Conservation (phyloP, 2,329 filamentous ascomycete species). For the Aspergillus sp. region DNA sequence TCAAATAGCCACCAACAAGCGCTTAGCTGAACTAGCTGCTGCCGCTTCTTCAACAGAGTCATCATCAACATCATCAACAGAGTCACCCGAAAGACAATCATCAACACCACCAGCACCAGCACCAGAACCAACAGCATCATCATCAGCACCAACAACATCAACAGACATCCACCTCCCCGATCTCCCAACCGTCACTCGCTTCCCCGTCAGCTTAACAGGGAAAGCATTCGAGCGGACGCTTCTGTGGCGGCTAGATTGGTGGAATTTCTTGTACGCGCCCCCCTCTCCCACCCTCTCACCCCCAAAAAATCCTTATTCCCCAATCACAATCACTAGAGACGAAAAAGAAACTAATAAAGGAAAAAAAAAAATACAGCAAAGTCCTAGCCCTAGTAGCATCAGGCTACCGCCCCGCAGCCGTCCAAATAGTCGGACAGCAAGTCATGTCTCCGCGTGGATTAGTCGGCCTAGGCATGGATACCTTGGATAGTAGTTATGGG, state of each 20-base stretch:
- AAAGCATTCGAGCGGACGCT: conserved; percentile 68
- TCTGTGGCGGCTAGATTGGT: conserved; percentile 68
- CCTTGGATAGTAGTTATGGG: conserved; percentile 65
- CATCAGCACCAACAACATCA: conserved; percentile 35
- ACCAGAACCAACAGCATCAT: conserved; percentile 16
- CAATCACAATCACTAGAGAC: not conserved
- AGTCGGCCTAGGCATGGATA: conserved; percentile 68
- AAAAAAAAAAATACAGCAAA: conserved; percentile 46
- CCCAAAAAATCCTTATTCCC: conserved; percentile 3
- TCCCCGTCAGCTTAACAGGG: conserved; percentile 73
- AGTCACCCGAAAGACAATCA: conserved; percentile 25
- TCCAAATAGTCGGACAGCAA: conserved; percentile 67
- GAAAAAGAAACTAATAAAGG: not conserved
- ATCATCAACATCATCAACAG: conserved; percentile 63
- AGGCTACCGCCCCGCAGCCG: conserved; percentile 69
- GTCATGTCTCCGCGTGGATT: conserved; percentile 74
- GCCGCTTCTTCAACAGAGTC: conserved; percentile 39
- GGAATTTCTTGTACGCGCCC: conserved; percentile 59
- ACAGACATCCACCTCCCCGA: conserved; percentile 56
- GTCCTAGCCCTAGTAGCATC: conserved; percentile 64
- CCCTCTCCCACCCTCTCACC: not conserved
- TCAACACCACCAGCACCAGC: conserved; percentile 26
- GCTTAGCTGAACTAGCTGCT: conserved; percentile 41
- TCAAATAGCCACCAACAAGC: conserved; percentile 66
- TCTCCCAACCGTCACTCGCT: conserved; percentile 65